Base-by-base conservation (phyloP, 192 early-diverging fungal species). In the Chytriomyces sp. region DNA sequence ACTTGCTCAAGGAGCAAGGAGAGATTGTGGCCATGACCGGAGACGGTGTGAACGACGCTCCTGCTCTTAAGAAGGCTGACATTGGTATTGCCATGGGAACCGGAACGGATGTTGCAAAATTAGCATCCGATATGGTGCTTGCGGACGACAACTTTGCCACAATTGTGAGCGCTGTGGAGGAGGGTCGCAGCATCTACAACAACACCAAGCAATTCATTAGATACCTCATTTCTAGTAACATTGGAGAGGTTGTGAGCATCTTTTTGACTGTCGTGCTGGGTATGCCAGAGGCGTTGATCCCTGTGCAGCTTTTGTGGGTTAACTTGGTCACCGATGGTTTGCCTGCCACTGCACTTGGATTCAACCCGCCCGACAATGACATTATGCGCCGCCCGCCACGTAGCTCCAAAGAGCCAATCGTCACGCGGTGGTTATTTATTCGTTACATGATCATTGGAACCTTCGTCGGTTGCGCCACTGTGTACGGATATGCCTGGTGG, bases 131-230 rank as follows among this genome's bases (percentile, higher is more conserved):
- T 79, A 98, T 99, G 96, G 93, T 98, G 28, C 84, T 99, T 33
- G 93, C 95, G 5, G 95, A 99, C 81, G 94, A 98, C 82, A 98
- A 99, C 90, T 99, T 99, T 89, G 89, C 95, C 31, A 98, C 96
- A 36, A 98, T 99, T 56, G 95, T 95, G 71, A 89, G 88, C 70
- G 98, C 98, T 12, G 96, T 99, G 8, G 93, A 96, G 72, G 96
- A 99, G 81, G 98, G 98, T 58, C 91, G 98, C 41, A 86, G 88
- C 59, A 98, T 99, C 77, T 99, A 97, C 89, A 93, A 93, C 81
- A 99, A 99, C 84, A 98, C 96, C 34, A 98, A 98, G 87, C 95
- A 98, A 83, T 98, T 99, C 56, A 98, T 98, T 80, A 92, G 95
- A 33, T 98, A 99, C 78, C 82, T 99, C 68, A 98, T 99, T 69